Base-by-base conservation (phyloP, 495 filamentous ascomycete species). In the Aspergillus biplanus region DNA sequence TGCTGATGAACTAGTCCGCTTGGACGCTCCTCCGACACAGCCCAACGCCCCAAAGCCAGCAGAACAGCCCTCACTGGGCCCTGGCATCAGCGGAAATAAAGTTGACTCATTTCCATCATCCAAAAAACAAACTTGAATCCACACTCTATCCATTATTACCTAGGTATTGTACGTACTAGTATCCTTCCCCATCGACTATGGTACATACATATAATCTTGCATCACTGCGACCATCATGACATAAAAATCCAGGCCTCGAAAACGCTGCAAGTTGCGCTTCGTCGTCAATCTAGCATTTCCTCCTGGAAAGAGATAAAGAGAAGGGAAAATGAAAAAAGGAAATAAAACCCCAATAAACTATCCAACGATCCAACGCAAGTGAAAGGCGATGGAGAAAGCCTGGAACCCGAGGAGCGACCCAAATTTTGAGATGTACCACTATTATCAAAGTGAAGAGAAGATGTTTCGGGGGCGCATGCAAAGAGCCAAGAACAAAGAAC, bases 401-500 rank as follows among this genome's bases (percentile, higher is more conserved):
- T 6, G 11, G 27, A 21, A 27, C 47, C 11, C 6, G 47, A 50
- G 47, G 47, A 18, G 11, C 21, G 11, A 50, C n/a, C 21, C 47
- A 27, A 27, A 21, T 50, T 50, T 21, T 50, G 47, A 31, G 16
- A 18, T 9, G 47, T 50, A 18, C 47, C 47, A 50, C 47, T 27
- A 50, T 50, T 4, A 50, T 50, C 16, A 50, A 48, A 42, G 61
- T 63, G 53, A 33, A 63, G 39, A 56, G 44, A 54, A 61, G 49
- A 54, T 18, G 56, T 52, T 39, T 57, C 53, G 48, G 49, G 46
- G 39, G 33, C 46, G 53, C 61, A 57, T 62, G 55, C 55, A 54
- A 67, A 69, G 67, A 65, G 52, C 60, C 61, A 64, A 66, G 65
- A 37, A 65, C 44, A 56, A 67, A 67, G 11, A 46, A 65, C 65